Evolutionary conservation across 352 stramenopile genomes (phyloP).

Genomic region (Halophytophthora batemanensis): DNA sequence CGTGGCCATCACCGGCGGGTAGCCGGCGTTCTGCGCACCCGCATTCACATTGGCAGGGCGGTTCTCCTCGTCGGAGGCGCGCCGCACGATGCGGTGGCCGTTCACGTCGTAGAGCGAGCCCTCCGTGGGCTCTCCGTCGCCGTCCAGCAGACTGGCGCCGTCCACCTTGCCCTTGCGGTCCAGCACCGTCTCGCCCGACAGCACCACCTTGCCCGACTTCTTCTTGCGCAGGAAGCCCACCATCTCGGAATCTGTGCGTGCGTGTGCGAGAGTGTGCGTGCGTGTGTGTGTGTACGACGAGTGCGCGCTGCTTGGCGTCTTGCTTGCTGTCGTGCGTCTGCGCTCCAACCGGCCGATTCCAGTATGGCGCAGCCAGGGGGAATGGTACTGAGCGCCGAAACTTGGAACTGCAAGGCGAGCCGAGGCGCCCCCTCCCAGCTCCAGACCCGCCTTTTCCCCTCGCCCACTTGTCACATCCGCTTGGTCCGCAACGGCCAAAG

Average conservation of each 20-base stretch:
- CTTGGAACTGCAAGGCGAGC: too few relatives aligned
- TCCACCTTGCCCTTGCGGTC: constrained; percentile 85
- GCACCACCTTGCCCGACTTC: constrained; percentile 67
- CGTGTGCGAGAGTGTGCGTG: constrained; percentile 7
- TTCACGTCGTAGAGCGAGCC: constrained; percentile 69
- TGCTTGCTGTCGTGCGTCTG: too few relatives aligned
- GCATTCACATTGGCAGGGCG: constrained; percentile 23
- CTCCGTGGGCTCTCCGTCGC: constrained; percentile 72
- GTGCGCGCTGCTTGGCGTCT: too few relatives aligned
- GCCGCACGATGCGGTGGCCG: constrained; percentile 31
- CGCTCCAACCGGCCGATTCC: too few relatives aligned
- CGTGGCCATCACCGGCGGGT: constrained; percentile 43
- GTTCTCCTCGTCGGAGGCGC: constrained; percentile 69
- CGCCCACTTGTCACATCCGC: too few relatives aligned
- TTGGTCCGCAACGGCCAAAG: too few relatives aligned
- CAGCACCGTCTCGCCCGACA: constrained; percentile 69
- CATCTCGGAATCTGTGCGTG: constrained; percentile 26
- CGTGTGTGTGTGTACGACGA: constrained; percentile 3
- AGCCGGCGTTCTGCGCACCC: constrained; percentile 21
- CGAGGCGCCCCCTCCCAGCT: too few relatives aligned
- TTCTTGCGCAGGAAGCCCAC: constrained; percentile 87
- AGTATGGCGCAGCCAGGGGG: too few relatives aligned
- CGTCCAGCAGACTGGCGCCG: constrained; percentile 77
- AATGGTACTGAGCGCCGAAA: too few relatives aligned
- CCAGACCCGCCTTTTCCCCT: too few relatives aligned